Evolutionary conservation across 768 basidiomycete genomes (phyloP).

Genomic region (Gloeophyllum trabeum): DNA sequence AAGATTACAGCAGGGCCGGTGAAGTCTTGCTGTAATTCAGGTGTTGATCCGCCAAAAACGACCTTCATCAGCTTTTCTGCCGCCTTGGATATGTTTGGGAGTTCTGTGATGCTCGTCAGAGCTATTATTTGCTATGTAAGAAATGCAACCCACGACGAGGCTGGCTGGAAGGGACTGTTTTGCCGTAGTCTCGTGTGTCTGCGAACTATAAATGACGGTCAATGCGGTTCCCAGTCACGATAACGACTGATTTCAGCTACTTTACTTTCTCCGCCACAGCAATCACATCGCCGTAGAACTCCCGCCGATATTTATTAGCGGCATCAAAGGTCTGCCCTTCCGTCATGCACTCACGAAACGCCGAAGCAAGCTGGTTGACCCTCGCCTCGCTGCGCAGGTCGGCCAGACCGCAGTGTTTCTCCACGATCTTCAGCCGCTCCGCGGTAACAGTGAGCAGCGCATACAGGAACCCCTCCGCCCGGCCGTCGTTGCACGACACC

Average conservation of each 20-base stretch:
- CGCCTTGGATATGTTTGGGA: too few species aligned
- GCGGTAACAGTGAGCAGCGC: not conserved
- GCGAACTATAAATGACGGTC: too few species aligned
- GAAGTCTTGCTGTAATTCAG: not conserved
- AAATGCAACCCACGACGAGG: not conserved
- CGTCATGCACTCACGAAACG: slow-evolving; percentile 2
- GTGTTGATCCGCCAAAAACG: not conserved
- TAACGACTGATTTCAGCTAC: too few species aligned
- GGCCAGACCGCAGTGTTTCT: too few species aligned
- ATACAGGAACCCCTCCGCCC: not conserved
- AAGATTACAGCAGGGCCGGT: slow-evolving; percentile 7
- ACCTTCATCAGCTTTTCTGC: too few species aligned
- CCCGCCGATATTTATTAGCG: not conserved
- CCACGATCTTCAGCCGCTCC: not conserved
- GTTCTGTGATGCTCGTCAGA: not conserved
- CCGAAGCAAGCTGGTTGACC: not conserved
- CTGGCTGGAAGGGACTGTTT: not conserved
- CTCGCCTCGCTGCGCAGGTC: too few species aligned
- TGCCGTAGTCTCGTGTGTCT: too few species aligned
- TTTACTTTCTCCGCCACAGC: not conserved
- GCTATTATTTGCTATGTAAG: not conserved
- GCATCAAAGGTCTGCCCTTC: not conserved
- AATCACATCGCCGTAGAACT: not conserved
- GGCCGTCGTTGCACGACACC: not conserved
- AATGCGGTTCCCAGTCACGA: too few species aligned